These are phyloP conservation scores for Chiua virens DNA, from an alignment of 768 basidiomycete species.

Conservation along the genomic window DNA sequence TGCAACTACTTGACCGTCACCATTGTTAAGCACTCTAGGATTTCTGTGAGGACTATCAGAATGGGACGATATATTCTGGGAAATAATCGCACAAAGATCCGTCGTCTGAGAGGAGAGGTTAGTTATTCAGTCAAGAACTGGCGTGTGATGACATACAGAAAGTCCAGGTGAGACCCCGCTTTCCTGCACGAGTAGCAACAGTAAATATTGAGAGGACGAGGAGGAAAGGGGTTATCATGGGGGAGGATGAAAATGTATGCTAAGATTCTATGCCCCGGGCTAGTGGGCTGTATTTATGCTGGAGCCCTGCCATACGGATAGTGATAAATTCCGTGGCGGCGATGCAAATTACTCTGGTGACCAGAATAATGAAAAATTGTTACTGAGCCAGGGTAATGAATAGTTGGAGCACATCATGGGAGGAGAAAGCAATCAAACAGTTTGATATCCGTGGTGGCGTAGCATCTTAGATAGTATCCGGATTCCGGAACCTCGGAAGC, in stretches of 20 bases:
- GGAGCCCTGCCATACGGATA: neutral
- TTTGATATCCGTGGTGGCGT: no score
- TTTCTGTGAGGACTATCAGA: conserved; percentile 16
- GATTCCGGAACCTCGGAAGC: no score
- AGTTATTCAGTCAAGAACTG: neutral
- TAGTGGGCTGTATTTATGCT: conserved; percentile 12
- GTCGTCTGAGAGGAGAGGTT: conserved; percentile 21
- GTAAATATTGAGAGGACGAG: conserved; percentile 18
- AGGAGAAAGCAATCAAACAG: no score
- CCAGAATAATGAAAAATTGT: no score
- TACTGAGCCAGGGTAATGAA: no score
- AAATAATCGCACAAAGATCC: conserved; percentile 26
- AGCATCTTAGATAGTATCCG: no score
- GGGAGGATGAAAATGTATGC: neutral
- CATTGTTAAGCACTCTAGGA: conserved; percentile 33
- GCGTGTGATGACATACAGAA: conserved; percentile 23
- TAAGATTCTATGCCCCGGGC: neutral
- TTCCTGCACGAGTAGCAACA: conserved; percentile 31
- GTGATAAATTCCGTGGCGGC: no score
- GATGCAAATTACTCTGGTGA: no score
- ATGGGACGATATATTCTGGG: neutral
- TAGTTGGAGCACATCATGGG: no score
- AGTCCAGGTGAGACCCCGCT: conserved; percentile 39
- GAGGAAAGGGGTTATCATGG: conserved; percentile 20
- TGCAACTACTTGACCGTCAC: conserved; percentile 33